Conservation (phyloP, 495 filamentous ascomycete species). For the Apiosordaria backusii region DNA sequence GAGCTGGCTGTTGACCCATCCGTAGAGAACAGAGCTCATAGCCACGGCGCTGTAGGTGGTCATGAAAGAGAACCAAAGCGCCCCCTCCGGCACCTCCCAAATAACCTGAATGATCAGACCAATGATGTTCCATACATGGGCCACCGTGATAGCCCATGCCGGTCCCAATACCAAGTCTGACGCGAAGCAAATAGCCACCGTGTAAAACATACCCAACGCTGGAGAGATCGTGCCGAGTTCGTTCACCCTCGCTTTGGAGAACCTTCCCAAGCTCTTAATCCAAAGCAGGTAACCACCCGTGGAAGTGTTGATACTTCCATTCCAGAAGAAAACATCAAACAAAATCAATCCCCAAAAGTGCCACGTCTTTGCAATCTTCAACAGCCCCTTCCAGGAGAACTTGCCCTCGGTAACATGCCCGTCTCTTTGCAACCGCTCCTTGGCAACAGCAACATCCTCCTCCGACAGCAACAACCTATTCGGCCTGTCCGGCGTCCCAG, state of each 20-base stretch:
- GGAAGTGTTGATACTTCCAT: conserved; percentile 36
- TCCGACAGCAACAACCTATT: conserved; percentile 40
- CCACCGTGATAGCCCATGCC: conserved; percentile 37
- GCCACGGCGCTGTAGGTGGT: conserved; percentile 30
- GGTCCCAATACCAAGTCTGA: conserved; percentile 41
- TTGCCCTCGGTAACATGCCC: conserved; percentile 31
- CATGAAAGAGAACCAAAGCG: conserved; percentile 48
- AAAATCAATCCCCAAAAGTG: conserved; percentile 40
- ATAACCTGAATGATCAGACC: conserved; percentile 32
- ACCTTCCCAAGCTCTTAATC: conserved; percentile 36
- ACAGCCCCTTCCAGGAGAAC: conserved; percentile 30
- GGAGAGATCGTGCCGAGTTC: conserved; percentile 34
- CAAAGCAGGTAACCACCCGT: conserved; percentile 41
- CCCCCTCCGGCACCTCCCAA: conserved; percentile 47
- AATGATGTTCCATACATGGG: conserved; percentile 30
- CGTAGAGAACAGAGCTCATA: conserved; percentile 35
- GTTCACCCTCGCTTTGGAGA: conserved; percentile 28
- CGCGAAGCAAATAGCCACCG: conserved; percentile 42
- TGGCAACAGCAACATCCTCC: conserved; percentile 37
- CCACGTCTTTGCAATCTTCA: conserved; percentile 30
- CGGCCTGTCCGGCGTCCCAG: conserved; percentile 43
- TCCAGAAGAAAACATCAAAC: conserved; percentile 52
- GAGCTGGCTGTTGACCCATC: conserved; percentile 35
- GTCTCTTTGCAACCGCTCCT: conserved; percentile 34
- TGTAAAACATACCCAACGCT: conserved; percentile 46